These are phyloP conservation scores for Gossypium schwendimanii DNA, from an alignment of 441 rosid genomes.

Conservation along the genomic window DNA sequence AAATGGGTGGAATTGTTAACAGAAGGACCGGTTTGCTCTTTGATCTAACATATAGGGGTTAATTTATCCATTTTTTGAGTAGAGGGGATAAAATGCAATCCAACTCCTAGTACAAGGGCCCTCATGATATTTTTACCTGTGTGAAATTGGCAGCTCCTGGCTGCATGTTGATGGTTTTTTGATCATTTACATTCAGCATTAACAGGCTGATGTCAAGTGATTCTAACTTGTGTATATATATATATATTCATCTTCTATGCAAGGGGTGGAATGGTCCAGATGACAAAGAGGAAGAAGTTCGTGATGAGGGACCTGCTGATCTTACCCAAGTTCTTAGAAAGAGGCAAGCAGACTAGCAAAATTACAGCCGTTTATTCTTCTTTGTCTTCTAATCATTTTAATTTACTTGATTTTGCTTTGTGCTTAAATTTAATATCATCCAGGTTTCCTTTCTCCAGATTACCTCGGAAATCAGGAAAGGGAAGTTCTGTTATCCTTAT, in stretches of 20 bases:
- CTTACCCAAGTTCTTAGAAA: conserved; percentile 27
- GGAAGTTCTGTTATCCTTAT: conserved; percentile 34
- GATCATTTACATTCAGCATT: not conserved
- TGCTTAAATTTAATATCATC: conserved; percentile 6
- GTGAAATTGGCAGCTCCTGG: not conserved
- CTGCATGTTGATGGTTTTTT: not conserved
- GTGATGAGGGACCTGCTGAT: conserved; percentile 16
- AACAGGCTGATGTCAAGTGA: not conserved
- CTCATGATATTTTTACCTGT: no score
- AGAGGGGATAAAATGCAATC: no score
- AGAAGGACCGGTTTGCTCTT: no score
- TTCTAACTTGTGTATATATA: conserved; percentile 3
- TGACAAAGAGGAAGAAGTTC: conserved; percentile 20
- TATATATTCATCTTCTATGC: conserved; percentile 3
- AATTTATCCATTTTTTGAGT: no score
- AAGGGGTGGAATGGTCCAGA: conserved; percentile 23
- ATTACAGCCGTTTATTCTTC: conserved; percentile 3
- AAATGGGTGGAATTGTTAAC: no score
- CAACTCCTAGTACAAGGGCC: no score
- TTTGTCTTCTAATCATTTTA: not conserved
- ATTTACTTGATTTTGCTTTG: not conserved
- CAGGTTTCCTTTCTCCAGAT: conserved; percentile 30
- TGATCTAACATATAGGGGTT: no score
- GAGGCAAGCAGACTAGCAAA: conserved; percentile 30
- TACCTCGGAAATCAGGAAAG: conserved; percentile 38